Base-by-base conservation (phyloP, 192 early-diverging fungal genomes). In the Backusella mclennaniae region DNA sequence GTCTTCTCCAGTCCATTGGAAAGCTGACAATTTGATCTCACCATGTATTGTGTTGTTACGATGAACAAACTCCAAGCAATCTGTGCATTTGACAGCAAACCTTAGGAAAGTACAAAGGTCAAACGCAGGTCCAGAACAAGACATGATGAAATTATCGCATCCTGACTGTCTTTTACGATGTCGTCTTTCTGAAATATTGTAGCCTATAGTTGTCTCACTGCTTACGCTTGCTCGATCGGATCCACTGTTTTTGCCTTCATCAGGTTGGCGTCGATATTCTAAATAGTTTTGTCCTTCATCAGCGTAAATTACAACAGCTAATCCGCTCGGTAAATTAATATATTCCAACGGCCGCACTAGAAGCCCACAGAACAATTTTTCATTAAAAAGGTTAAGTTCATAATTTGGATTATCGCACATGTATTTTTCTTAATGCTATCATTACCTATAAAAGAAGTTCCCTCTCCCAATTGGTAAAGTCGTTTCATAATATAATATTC, bases 11-110 rank as follows among this genome's bases (percentile, higher is more conserved):
- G 73, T 46, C 78, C 78, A 79, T 26, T 75, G 74, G 29, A 77
- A 81, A 4, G 75, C 63, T 29, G 71, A 74, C 29, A 74, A 35
- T 21, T 72, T 67, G 15, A 81, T 73, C 70, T 81, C 80, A 7
- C 80, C 80, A 23, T 81, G 80, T 7, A 81, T 68, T 4, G 68
- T 66, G 31, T 74, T 77, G 36, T 81, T 46, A 26, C 76, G 44
- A 70, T 81, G 80, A 39, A 81, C 74, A 21, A 81, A 81, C 69
- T 81, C 80, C 2, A 81, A 29, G n/a, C 76, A 77, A 63, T 81
- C 75, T 0, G 76, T 77, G 21, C 75, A 77, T 31, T 74, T 77
- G n/a, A 77, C 77, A 59, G 80, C 80, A n/a, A 81, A 77, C 6
- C 73, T 39, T 9, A 81, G 53, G 67, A 81, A 81, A 0, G 80